Evolutionary conservation across 306 rosid species (phyloP).

Genomic region (Styphnolobium japonicum): DNA sequence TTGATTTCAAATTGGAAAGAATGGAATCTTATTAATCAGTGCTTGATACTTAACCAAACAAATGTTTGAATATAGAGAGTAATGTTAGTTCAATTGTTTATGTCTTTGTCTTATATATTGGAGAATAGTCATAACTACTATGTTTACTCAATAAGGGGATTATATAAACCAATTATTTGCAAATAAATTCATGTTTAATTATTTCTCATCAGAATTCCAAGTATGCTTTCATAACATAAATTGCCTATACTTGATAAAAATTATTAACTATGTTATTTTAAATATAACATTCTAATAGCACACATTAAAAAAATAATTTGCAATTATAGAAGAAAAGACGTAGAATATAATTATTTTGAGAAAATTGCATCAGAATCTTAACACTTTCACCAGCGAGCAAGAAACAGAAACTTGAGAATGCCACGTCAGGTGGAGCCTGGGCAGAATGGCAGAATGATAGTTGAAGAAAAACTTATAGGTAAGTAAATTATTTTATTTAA

Average conservation of each 20-base stretch:
- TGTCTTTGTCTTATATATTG: neutral
- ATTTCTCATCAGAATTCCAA: neutral
- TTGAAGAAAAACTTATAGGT: too few species aligned
- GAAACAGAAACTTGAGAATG: conserved; percentile 16
- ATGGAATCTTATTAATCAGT: neutral
- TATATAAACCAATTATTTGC: neutral
- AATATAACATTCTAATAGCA: neutral
- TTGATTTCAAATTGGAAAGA: neutral
- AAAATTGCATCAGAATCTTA: neutral
- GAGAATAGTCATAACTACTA: neutral
- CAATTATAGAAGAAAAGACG: neutral
- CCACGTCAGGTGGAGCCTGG: conserved; percentile 37
- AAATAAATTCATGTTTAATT: neutral
- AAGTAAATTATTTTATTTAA: too few species aligned
- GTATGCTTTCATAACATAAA: neutral
- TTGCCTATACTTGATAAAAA: neutral
- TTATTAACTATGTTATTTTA: neutral
- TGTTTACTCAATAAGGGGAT: neutral
- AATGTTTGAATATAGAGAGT: neutral
- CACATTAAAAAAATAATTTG: neutral
- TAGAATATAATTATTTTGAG: neutral
- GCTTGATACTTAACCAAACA: neutral
- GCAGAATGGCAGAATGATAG: conserved; percentile 35
- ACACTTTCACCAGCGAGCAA: neutral
- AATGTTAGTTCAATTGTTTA: neutral